Conservation (phyloP, 805 yeast genomes). For the Teunomyces pallodes region DNA sequence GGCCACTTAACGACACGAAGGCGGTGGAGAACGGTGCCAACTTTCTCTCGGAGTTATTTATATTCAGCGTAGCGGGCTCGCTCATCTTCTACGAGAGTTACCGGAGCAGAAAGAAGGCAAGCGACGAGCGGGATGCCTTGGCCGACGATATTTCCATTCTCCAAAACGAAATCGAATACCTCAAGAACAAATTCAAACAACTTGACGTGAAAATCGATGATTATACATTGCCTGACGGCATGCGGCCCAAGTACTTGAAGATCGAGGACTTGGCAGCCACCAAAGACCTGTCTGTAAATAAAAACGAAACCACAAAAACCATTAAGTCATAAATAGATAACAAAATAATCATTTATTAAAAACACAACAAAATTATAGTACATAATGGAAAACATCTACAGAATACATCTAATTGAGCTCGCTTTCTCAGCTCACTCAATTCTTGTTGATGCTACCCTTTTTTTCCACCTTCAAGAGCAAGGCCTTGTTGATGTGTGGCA, state of each 20-base stretch:
- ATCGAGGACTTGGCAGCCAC: conserved; percentile 36
- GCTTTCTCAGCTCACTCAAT: conserved; percentile 5
- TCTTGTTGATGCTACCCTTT: conserved; percentile 18
- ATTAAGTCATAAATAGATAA: no score
- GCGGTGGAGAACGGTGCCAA: conserved; percentile 84
- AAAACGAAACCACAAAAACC: no score
- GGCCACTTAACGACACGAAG: conserved; percentile 78
- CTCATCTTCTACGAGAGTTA: conserved; percentile 69
- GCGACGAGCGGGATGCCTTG: conserved; percentile 57
- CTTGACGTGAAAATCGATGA: conserved; percentile 45
- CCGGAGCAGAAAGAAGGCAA: conserved; percentile 64
- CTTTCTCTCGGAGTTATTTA: conserved; percentile 71
- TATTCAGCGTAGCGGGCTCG: conserved; percentile 78
- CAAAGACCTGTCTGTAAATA: no score
- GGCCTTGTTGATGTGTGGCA: conserved; percentile 33
- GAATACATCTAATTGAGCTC: background rate
- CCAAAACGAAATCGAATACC: conserved; percentile 65
- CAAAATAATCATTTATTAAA: conserved; percentile 17
- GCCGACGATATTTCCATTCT: conserved; percentile 70
- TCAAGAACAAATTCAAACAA: conserved; percentile 48
- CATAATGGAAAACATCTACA: background rate
- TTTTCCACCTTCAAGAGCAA: conserved; percentile 31
- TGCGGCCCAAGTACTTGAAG: conserved; percentile 45
- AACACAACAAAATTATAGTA: background rate
- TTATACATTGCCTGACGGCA: conserved; percentile 46